These are phyloP conservation scores for Tricholomella constricta DNA, from an alignment of 768 basidiomycete species.

Conservation along the genomic window DNA sequence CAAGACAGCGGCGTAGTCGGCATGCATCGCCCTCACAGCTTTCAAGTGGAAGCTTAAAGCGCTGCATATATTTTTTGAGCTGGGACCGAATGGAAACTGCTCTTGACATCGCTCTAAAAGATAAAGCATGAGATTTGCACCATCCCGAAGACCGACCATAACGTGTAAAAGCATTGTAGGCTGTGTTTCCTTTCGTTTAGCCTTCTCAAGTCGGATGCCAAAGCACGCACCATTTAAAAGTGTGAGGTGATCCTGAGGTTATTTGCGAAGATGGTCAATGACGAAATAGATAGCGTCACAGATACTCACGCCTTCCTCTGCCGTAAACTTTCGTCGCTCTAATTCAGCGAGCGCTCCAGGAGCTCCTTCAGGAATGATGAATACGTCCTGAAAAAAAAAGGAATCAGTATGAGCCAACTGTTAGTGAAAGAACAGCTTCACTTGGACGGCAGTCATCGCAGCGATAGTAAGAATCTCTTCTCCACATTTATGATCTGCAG, in stretches of 20 bases:
- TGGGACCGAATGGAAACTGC: constrained; percentile 95
- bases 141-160: constrained; percentile 85
- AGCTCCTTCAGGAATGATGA: constrained; percentile 85
- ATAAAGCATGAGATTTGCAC: constrained; percentile 92
- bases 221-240: constrained; percentile 75
- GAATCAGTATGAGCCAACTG: background rate
- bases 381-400: constrained; percentile 66
- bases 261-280: constrained; percentile 8
- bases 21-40: constrained; percentile 91
- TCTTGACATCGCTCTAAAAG: constrained; percentile 91
- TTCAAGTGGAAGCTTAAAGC: constrained; percentile 79
- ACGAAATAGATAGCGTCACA: background rate
- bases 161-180: constrained; percentile 89
- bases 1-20: constrained; percentile 83
- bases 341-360: constrained; percentile 86
- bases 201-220: background rate
- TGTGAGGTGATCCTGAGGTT: constrained; percentile 85
- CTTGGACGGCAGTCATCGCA: constrained; percentile 93
- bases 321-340: constrained; percentile 94
- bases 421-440: constrained; percentile 21
- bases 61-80: constrained; percentile 90
- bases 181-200: constrained; percentile 38
- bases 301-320: constrained; percentile 87
- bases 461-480: constrained; percentile 96
- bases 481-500: constrained; percentile 84